A percentile compares a stretch with the other conserved stretches of the same genome.
These are phyloP conservation scores for Trichocladium antarcticum DNA, from an alignment of 495 filamentous ascomycete species.

Conservation along the genomic window DNA sequence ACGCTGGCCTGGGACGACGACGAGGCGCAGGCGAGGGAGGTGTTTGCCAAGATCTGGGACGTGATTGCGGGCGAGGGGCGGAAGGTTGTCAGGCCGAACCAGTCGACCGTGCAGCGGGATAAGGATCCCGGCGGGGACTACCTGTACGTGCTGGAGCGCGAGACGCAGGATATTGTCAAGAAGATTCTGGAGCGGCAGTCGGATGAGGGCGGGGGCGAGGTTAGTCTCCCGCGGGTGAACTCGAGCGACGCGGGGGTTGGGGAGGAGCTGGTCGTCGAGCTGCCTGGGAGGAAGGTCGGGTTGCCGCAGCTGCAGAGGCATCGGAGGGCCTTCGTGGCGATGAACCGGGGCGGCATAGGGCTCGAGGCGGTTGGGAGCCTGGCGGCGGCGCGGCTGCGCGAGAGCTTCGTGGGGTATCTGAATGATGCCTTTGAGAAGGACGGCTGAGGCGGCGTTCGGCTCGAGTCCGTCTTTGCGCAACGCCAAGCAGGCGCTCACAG, in stretches of 20 bases:
- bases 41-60: conserved; percentile 60
- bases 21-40: conserved; percentile 34
- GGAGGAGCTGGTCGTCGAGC: conserved; percentile 36
- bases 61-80: conserved; percentile 51
- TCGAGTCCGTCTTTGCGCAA: neutral
- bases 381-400: conserved; percentile 45
- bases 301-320: conserved; percentile 73
- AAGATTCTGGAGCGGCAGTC: conserved; percentile 63
- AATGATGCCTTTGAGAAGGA: conserved; percentile 53
- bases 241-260: conserved; percentile 19
- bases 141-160: conserved; percentile 73
- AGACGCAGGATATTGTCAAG: conserved; percentile 70
- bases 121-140: conserved; percentile 59
- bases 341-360: conserved; percentile 53
- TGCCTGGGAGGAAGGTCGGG: conserved; percentile 51
- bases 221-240: conserved; percentile 26
- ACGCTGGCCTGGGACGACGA: conserved; percentile 73
- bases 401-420: conserved; percentile 63
- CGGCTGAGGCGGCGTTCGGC: conserved; percentile 16
- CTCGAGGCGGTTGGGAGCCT: conserved; percentile 37
- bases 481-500: no score
- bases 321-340: conserved; percentile 70
- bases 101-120: conserved; percentile 61
- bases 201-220: conserved; percentile 48
- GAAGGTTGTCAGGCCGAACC: conserved; percentile 60